Base-by-base conservation (phyloP, 2,329 filamentous ascomycete species). In the Trichoderma oligosporum region DNA sequence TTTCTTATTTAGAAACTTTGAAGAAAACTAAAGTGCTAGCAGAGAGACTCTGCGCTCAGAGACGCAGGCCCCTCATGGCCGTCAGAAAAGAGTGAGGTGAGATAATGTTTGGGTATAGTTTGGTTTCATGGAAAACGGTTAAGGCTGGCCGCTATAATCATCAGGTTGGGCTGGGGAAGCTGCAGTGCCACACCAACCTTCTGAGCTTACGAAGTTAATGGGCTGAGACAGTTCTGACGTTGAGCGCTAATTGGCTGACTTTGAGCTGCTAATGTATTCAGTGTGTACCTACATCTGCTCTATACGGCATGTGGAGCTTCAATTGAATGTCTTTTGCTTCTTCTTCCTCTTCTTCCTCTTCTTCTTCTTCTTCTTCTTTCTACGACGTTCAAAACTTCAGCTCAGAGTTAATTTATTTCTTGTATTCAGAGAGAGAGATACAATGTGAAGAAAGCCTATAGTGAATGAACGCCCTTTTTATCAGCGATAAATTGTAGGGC, bases 11-110 rank as follows among this genome's bases (percentile, higher is more conserved):
- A n/a, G n/a, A n/a, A n/a, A n/a, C n/a, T n/a, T n/a, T n/a, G n/a
- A n/a, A n/a, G n/a, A n/a, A n/a, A n/a, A n/a, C n/a, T n/a, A n/a
- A 29, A 36, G 31, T 52, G 49, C 16, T 48, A 49, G 14, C 29
- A 35, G 39, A 46, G 39, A 52, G 39, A 51, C 45, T 48, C 33
- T 31, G 53, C 31, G 57, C 47, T n/a, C 58, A 27, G 24, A 42
- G 39, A 53, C 39, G 46, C 54, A 57, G 47, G 25, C 36, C 58
- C n/a, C 46, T 56, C 58, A 42, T 48, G 46, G 52, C 52, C 35
- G 44, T 56, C 24, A 16, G 52, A 46, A 38, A 9, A 35, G 24
- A 22, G 12, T 16, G 35, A 56, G 52, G 52, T 29, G 41, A 55
- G 31, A 44, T 53, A 38, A 31, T 27, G 38, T 8, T 24, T 39